A percentile compares a stretch with the other conserved stretches of the same genome.
Conservation (phyloP, 106 monocot species). For the Allium fistulosum region DNA sequence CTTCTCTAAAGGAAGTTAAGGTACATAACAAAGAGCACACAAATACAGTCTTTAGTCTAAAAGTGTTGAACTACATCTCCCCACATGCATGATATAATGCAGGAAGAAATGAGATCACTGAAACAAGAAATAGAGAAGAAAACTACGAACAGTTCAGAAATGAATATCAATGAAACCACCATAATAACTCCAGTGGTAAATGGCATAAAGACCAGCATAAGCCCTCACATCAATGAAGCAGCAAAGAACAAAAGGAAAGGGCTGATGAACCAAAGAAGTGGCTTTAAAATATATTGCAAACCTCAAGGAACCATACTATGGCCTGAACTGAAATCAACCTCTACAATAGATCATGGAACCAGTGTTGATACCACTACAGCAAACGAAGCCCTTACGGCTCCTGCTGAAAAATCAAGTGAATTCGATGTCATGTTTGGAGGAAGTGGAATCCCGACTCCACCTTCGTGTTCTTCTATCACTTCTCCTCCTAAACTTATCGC, state of each 20-base stretch:
- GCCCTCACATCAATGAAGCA: background rate
- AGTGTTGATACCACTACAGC: background rate
- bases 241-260: background rate
- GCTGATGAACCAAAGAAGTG: constrained; percentile 30
- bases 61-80: background rate
- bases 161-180: constrained; percentile 3
- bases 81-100: background rate
- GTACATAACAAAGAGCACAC: background rate
- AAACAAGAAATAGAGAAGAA: constrained; percentile 29
- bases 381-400: background rate
- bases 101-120: constrained; percentile 43
- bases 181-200: background rate
- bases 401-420: background rate
- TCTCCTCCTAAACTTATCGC: constrained; percentile 30
- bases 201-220: background rate
- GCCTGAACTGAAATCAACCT: constrained; percentile 36
- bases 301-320: constrained; percentile 84
- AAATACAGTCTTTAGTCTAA: background rate
- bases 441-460: constrained; percentile 39
- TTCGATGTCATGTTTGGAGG: background rate
- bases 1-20: constrained; percentile 15
- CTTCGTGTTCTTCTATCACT: constrained; percentile 68
- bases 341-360: background rate
- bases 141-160: constrained; percentile 1
- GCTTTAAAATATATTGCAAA: constrained; percentile 75